Base-by-base conservation (phyloP, 106 monocot species). In the Dendrobium catenatum region DNA sequence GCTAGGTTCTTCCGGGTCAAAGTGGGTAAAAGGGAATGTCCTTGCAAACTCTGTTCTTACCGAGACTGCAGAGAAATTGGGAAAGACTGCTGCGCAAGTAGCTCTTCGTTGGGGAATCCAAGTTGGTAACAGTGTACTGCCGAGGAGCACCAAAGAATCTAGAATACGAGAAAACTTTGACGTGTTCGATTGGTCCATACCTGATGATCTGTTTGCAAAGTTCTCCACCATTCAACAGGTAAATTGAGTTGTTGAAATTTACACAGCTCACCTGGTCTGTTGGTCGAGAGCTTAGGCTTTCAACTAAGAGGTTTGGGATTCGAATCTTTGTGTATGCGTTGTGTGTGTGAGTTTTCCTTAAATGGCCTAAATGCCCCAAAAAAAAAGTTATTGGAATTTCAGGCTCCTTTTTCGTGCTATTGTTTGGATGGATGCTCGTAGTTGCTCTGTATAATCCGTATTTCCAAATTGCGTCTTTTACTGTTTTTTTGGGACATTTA, bases 171-270 rank as follows among this genome's bases (percentile, higher is more conserved):
- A 88, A 78, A 94, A 94, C 61, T 70, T 91, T 18, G 85, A 89
- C 80, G 24, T 94, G 9, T 91, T 84, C 48, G 78, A 85, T 80
- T 91, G 94, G 94, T 89, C 88, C 29, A 94, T 94, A 20, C 91
- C 94, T 49, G 89, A 89, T 1, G 88, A 94, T 3, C 31, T 91
- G 78, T 66, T 86, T 72, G 84, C 73, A 2, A 82, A 79, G 51
- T 84, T 91, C 79, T 85, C 83, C 77, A 84, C 86, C 42, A 87
- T 93, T 47, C 79, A 87, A 77, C 93, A 93, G 93, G 93, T 78
- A 88, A 82, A 72, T 72, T 40, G 26, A 33, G 72, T 72, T 72
- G 4, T 40, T 72, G 16, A 72, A 66, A 72, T 22, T 16, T 27
- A 31, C 1, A 31, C 31, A 31, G 1, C 31, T 31, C 31, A 31